Base-by-base conservation (phyloP, 202 grass and related monocot genomes). In the Brachypodium distachyon region DNA sequence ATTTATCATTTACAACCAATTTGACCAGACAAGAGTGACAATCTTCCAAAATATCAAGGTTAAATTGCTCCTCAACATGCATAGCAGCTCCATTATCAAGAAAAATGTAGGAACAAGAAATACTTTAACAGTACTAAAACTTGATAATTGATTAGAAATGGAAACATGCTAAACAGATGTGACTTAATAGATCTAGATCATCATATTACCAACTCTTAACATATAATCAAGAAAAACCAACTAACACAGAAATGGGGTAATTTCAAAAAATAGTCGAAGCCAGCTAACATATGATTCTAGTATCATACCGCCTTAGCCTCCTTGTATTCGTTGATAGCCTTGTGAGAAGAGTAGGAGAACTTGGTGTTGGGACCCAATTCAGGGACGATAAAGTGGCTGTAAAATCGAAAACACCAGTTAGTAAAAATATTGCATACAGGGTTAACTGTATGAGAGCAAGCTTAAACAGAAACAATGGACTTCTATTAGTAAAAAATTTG, bases 331-430 rank as follows among this genome's bases (percentile, higher is more conserved):
- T 87, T 85, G 33, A 97, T 86, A 59, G 88, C 88, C 78, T 97
- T 97, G 86, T 93, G 93, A 11, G 93, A 97, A 27, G 93, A 63
- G 67, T 93, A 93, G 58, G 88, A 76, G 78, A 97, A 97, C 67
- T 97, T 93, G 39, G 83, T 91, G 53, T 83, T 53, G 12, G 90
- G 88, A 18, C 81, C 86, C 83, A 97, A 73, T 55, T 97, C 90
- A 85, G 90, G 93, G 66, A 97, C 90, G 16, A 97, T 97, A 14
- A 91, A 97, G 83, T 97, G 93, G 57, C 90, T 97, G 78, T 0
- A 73, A 57, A 59, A 29, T 21, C 71, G 3, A 59, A 54, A 56
- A 53, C 12, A 16, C 1, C 5, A 38, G 18, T 86, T 44, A 81
- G 64, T 12, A 38, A 65, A 86, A 25, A n/a, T 7, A 26, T 8